Evolutionary conservation across 345 rosid genomes (phyloP).

Genomic region (Salix dunnii): DNA sequence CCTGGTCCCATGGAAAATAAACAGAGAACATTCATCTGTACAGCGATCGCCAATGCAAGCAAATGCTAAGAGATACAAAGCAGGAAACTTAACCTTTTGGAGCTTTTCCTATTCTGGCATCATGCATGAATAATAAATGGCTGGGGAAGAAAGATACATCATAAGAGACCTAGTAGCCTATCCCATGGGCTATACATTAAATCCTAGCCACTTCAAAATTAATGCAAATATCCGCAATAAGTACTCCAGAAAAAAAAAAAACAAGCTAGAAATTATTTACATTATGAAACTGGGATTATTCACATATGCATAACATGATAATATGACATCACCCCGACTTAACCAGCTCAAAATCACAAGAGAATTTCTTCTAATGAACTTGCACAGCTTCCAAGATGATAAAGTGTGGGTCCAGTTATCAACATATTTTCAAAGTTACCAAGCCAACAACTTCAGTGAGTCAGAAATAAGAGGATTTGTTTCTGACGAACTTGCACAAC

Average conservation of each 20-base stretch:
- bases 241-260: not conserved
- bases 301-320: slow-evolving; percentile 23
- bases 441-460: not conserved
- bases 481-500: not conserved
- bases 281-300: slow-evolving; percentile 25
- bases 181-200: slow-evolving; percentile 14
- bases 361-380: not conserved
- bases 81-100: not conserved
- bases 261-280: slow-evolving; percentile 32
- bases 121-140: slow-evolving; percentile 12
- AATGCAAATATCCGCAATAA: slow-evolving; percentile 13
- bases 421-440: not conserved
- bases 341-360: slow-evolving; percentile 4
- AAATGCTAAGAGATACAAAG: not conserved
- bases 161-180: slow-evolving; percentile 9
- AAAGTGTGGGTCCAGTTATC: not conserved
- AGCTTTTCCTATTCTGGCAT: not conserved
- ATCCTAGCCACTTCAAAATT: slow-evolving; percentile 12
- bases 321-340: slow-evolving; percentile 16
- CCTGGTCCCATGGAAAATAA: no score
- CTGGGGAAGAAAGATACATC: slow-evolving; percentile 23
- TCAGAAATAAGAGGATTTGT: slow-evolving; percentile 2
- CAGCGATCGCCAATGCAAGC: not conserved
- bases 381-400: not conserved
- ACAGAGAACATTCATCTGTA: no score